Conservation (phyloP, 768 basidiomycete genomes). For the Hydnomerulius pinastri region DNA sequence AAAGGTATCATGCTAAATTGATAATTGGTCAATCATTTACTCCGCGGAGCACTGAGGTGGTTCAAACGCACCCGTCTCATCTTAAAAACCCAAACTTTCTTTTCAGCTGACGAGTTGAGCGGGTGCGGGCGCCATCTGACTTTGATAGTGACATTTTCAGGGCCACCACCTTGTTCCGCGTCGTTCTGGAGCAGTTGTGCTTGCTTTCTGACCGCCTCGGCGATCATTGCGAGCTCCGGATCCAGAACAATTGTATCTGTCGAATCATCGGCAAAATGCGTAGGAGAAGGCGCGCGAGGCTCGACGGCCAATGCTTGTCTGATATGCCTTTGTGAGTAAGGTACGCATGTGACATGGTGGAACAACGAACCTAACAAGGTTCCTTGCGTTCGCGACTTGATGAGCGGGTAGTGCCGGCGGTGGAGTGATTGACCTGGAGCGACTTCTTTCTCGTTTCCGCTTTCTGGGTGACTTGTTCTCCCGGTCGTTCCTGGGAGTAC, state of each 20-base stretch:
- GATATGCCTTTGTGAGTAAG: constrained; percentile 5
- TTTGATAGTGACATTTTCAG: constrained; percentile 46
- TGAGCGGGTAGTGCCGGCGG: constrained; percentile 62
- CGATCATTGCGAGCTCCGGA: constrained; percentile 65
- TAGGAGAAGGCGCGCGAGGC: constrained; percentile 51
- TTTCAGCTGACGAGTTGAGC: constrained; percentile 39
- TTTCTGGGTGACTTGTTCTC: constrained; percentile 35
- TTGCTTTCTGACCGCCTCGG: constrained; percentile 37
- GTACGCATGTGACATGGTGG: background rate
- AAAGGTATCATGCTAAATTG: constrained; percentile 62
- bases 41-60: constrained; percentile 1
- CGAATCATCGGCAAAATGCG: constrained; percentile 42
- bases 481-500: constrained; percentile 21
- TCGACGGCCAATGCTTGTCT: constrained; percentile 51
- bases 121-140: constrained; percentile 74
- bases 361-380: constrained; percentile 57
- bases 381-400: constrained; percentile 56
- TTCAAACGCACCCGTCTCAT: constrained; percentile 60
- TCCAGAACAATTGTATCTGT: constrained; percentile 52
- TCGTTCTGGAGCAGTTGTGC: constrained; percentile 24
- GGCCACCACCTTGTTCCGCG: constrained; percentile 32
- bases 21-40: background rate
- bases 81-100: constrained; percentile 50
- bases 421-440: constrained; percentile 75
- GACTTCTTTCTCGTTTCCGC: constrained; percentile 52